Evolutionary conservation across 768 basidiomycete genomes (phyloP), one percentile per base, ranked within the genome.

Genomic region (Rhodosporidiobolus sp.): DNA sequence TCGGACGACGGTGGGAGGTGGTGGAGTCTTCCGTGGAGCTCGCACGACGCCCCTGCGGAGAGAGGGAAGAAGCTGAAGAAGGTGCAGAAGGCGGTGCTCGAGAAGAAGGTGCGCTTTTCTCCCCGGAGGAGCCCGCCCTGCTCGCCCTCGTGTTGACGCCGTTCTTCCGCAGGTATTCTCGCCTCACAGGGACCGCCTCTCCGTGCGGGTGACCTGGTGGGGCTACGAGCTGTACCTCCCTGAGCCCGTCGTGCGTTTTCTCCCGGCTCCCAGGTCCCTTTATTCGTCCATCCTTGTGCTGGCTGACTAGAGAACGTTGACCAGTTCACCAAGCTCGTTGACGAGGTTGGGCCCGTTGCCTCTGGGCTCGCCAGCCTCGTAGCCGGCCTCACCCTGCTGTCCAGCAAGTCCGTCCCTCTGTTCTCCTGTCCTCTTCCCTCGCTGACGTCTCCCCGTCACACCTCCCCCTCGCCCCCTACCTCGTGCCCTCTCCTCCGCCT

Each of bases 201-300:
- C 57, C 5, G 24, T 65, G 4, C 28, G 56, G 14, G 56, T 30
- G 2, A 54, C 69, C 1, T 70, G 69, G 69, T 70, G 69, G 69
- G 69, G 69, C 2, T 70, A 70, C 50, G 63, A 70, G 50, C 28
- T 70, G 1, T 70, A 59, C 55, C 32, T 70, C 11, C 69, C 69
- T 2, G 59, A 70, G 38, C 28, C 12, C 38, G 35, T 70, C 28
- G 69, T 70, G 24, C 20, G 69, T 57, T 34, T 56, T 10, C 30
- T 34, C n/a, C n/a, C n/a, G n/a, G n/a, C n/a, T n/a, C n/a, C n/a
- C n/a, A n/a, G n/a, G n/a, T n/a, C 12, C 30, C 34, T 28, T 26
- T 28, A 4, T 32, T 14, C 53, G 6, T 56, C 54, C 54, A 12
- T 16, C 14, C 38, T 14, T 8, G 45, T 4, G 12, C 54, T 49